Evolutionary conservation across 257 asterid genomes (phyloP).

Genomic region (Vinca minor): DNA sequence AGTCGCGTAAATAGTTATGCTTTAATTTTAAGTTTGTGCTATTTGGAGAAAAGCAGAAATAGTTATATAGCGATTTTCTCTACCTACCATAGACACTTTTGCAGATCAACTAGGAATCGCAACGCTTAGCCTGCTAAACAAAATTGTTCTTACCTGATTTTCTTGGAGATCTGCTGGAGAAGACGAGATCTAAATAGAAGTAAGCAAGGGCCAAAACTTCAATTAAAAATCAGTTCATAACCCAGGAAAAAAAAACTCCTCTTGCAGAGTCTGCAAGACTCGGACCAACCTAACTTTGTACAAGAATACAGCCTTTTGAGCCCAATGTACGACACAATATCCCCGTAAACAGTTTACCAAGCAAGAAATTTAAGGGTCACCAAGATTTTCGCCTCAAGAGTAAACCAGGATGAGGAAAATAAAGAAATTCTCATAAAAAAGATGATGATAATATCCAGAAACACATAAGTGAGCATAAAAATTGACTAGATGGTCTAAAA

Average conservation of each 20-base stretch:
- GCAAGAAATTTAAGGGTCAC: too few species aligned
- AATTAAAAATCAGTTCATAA: background rate
- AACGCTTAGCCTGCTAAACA: too few species aligned
- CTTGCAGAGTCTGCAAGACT: too few species aligned
- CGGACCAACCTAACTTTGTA: background rate
- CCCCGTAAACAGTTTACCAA: too few species aligned
- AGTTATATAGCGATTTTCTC: too few species aligned
- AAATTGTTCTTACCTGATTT: background rate
- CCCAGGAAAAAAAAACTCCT: background rate
- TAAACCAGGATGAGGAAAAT: background rate
- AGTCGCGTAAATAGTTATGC: too few species aligned
- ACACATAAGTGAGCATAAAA: background rate
- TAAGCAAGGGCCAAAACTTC: background rate
- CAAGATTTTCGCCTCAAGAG: background rate
- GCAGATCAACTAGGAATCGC: background rate
- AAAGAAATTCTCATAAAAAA: background rate
- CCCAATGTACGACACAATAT: background rate
- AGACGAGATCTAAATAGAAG: background rate
- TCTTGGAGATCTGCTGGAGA: background rate
- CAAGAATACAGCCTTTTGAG: background rate
- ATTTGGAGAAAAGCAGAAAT: too few species aligned
- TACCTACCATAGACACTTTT: too few species aligned
- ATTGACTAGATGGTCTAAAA: background rate
- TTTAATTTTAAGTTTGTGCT: too few species aligned
- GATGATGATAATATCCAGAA: background rate